Evolutionary conservation across 2,329 filamentous ascomycete genomes (phyloP).

Genomic region (Periglandula ipomoeae): DNA sequence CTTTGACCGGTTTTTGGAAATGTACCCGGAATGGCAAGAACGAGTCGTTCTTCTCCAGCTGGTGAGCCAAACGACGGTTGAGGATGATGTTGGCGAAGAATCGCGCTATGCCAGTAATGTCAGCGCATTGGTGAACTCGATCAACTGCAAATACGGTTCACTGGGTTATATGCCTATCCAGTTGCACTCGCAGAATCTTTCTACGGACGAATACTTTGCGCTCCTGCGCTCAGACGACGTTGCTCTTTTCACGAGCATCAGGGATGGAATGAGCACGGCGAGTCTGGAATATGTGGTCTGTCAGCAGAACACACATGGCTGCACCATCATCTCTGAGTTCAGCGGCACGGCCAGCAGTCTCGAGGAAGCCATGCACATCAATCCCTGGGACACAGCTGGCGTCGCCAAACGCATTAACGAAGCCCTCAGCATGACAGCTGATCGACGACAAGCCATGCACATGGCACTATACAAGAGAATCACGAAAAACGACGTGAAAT

Average conservation of each 20-base stretch:
- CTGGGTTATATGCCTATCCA: constrained; percentile 85
- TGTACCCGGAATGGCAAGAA: constrained; percentile 81
- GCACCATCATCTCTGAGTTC: constrained; percentile 92
- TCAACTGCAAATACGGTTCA: constrained; percentile 84
- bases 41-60: constrained; percentile 90
- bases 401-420: constrained; percentile 75
- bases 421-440: constrained; percentile 65
- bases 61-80: constrained; percentile 68
- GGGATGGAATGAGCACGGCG: constrained; percentile 97
- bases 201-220: constrained; percentile 84
- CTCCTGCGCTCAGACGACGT: constrained; percentile 80
- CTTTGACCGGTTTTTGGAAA: constrained; percentile 81
- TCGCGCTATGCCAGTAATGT: constrained; percentile 78
- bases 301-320: constrained; percentile 76
- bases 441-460: constrained; percentile 37
- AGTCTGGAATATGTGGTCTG: constrained; percentile 89
- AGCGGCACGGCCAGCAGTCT: constrained; percentile 85
- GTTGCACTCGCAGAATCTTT: constrained; percentile 86
- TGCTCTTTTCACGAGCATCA: constrained; percentile 85
- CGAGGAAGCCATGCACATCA: constrained; percentile 82
- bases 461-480: constrained; percentile 6
- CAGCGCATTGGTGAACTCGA: constrained; percentile 77
- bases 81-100: constrained; percentile 68
- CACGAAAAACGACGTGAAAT: constrained; percentile 3
- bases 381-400: constrained; percentile 81